Evolutionary conservation across 257 asterid genomes (phyloP).

Genomic region (Lantana camara): DNA sequence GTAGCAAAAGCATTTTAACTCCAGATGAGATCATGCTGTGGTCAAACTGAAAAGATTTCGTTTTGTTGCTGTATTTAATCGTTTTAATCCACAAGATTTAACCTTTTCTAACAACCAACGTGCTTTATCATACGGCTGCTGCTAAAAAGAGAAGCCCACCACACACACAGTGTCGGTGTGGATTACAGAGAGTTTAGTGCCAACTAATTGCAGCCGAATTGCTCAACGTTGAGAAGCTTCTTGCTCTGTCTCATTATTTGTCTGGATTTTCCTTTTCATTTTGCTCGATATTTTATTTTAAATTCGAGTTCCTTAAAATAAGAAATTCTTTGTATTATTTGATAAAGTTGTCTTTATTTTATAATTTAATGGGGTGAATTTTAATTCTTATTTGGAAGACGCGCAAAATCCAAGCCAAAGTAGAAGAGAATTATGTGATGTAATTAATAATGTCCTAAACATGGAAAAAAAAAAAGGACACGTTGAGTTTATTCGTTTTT

Average conservation of each 20-base stretch:
- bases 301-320: no score
- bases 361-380: no score
- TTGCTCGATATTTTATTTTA: neutral
- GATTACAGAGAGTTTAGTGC: slow-evolving; percentile 36
- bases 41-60: slow-evolving; percentile 25
- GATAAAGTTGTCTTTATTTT: no score
- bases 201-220: slow-evolving; percentile 42
- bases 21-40: slow-evolving; percentile 4
- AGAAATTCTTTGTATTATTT: no score
- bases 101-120: slow-evolving; percentile 25
- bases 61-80: neutral
- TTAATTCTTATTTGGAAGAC: no score
- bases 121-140: neutral
- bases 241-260: slow-evolving; percentile 11
- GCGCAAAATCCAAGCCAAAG: neutral
- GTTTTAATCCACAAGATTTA: neutral
- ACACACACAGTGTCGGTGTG: slow-evolving; percentile 40
- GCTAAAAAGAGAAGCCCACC: slow-evolving; percentile 24
- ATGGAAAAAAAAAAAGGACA: neutral
- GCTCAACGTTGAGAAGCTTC: slow-evolving; percentile 7
- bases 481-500: no score
- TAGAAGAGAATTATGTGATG: neutral
- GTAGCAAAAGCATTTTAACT: neutral
- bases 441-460: slow-evolving; percentile 4
- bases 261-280: no score